Conservation (phyloP, 1,139 yeast genomes). For the Taphrina deformans region DNA sequence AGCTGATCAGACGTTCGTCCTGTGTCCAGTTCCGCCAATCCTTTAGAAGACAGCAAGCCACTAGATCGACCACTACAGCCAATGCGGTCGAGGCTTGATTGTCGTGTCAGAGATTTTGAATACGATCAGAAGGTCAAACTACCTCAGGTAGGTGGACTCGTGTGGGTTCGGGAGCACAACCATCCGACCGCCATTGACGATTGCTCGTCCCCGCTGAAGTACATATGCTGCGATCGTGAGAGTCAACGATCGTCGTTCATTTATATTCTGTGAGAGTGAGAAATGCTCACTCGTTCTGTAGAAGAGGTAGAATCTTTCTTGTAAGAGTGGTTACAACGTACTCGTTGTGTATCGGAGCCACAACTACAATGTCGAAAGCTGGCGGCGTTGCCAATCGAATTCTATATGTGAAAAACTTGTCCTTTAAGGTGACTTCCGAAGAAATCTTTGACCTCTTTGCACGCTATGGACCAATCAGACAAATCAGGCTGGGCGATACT, state of each 20-base stretch:
- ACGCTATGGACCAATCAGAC: constrained; percentile 56
- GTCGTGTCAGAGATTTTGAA: not conserved
- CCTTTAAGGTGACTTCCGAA: constrained; percentile 54
- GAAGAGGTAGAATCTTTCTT: not conserved
- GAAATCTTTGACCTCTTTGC: constrained; percentile 59
- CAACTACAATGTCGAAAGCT: constrained; percentile 2
- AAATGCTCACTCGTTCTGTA: too few relatives aligned
- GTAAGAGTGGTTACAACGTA: not conserved
- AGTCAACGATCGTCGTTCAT: too few relatives aligned
- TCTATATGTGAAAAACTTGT: constrained; percentile 59
- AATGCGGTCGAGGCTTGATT: not conserved
- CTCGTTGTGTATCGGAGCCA: not conserved
- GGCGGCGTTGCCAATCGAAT: constrained; percentile 40
- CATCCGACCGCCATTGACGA: too few relatives aligned
- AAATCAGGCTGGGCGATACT: constrained; percentile 49
- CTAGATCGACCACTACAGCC: not conserved
- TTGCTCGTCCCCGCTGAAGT: too few relatives aligned
- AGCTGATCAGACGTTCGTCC: not conserved
- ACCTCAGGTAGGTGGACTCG: too few relatives aligned
- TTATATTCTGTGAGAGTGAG: too few relatives aligned
- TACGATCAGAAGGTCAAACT: not conserved
- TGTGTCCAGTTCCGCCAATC: too few relatives aligned
- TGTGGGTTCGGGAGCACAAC: too few relatives aligned
- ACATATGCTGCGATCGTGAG: too few relatives aligned
- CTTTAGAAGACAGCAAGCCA: not conserved